Base-by-base conservation (phyloP, 2,329 filamentous ascomycete species). In the Chaetomiaceae sp. region DNA sequence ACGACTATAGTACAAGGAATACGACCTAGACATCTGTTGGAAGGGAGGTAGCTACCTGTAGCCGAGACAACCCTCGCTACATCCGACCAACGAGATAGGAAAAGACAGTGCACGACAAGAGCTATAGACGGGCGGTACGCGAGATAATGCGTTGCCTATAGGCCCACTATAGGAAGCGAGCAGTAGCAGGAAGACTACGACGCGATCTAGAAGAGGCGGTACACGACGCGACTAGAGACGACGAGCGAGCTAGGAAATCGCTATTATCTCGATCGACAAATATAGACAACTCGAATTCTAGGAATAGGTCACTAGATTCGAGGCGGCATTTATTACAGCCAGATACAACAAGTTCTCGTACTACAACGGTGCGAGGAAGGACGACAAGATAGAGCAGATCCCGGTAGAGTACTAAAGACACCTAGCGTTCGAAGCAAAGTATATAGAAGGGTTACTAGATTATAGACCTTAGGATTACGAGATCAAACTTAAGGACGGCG, bases 11-110 rank as follows among this genome's bases (percentile, higher is more conserved):
- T n/a, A 51, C 17, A 8, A 36, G n/a, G 12, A 42, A 2, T 55
- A 55, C 12, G n/a, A 55, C 27, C 47, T 20, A 31, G 40, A 55
- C 29, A 51, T 55, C n/a, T 27, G 38, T 29, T 53, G 27, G 44
- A 48, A 48, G 51, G 37, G 44, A 40, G 50, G 50, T 53, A 20
- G 51, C 40, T 15, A 54, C 40, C 33, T 54, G 20, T 19, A 19
- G 29, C 44, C 51, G 8, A 14, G 36, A 19, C 6, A 14, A 11
- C 9, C 9, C 2, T 3, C 15, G 14, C 25, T n/a, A 38, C 15
- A 51, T 37, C 34, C 23, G 20, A 54, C 40, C 27, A 46, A 40
- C 37, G 6, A 2, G n/a, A 48, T 42, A 15, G 31, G 12, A 17
- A n/a, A n/a, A n/a, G 27, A 31, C 4, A 14, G 39, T 29, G 34